Evolutionary conservation across 2,329 filamentous ascomycete species (phyloP), one percentile per base, ranked within the genome.

Genomic region (Claviceps maximensis): DNA sequence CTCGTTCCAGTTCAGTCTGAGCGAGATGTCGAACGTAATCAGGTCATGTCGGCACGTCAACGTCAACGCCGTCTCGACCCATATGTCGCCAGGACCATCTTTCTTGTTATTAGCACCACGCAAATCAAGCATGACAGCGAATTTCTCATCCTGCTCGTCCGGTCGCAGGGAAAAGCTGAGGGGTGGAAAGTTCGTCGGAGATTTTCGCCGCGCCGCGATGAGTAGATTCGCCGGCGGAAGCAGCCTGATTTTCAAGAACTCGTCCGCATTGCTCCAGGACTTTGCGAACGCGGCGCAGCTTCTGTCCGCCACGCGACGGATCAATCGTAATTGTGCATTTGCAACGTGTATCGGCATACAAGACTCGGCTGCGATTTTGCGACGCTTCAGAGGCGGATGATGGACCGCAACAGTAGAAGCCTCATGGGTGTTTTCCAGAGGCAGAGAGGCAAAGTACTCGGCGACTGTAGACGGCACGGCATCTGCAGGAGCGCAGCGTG

Each of bases 1-100:
- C 29, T 67, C 61, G 54, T 74, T 74, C 73, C 74, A 77, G 33
- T 69, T 66, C 17, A 75, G 59, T 23, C 64, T 57, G 29, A 73
- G 59, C 2, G 55, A 57, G 38, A 75, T 58, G 13, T 57, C 59
- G 25, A 74, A 33, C 3, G 55, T 57, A 3, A 67, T 60, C 47
- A 56, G 54, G 1, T 55, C 58, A 7, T 58, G 58, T 6, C 55
- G 58, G 50, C 60, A 59, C 9, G 67, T 57, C 15, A 74, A 53
- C 4, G 52, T 51, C 21, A 72, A 52, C 33, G 65, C 58, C 4
- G 68, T 58, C 5, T 55, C 58, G 9, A 60, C 60, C 69, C 70
- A 73, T 1, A 75, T 57, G 7, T 59, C 59, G n/a, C 68, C 68
- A 5, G 62, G 58, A 1, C 53, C 51, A 7, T 50, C 52, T 29